Conservation (phyloP, 345 rosid genomes). For the Litchi chinensis region DNA sequence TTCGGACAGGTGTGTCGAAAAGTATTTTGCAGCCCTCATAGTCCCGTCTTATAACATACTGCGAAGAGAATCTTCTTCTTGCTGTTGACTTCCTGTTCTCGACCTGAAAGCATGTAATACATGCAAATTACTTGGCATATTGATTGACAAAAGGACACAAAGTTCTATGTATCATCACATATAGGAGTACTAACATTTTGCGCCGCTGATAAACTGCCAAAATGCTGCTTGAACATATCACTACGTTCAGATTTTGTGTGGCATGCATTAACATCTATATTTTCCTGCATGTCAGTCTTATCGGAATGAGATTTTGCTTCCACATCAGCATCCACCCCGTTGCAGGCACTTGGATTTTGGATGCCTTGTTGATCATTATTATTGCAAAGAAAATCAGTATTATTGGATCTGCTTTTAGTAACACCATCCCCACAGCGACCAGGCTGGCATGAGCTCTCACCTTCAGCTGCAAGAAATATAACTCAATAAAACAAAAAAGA, state of each 20-base stretch:
- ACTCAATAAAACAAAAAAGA: neutral
- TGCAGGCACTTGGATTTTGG: slow-evolving; percentile 14
- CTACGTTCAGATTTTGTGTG: slow-evolving; percentile 35
- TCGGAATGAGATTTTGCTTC: slow-evolving; percentile 24
- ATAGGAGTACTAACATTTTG: slow-evolving; percentile 43
- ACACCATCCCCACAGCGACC: slow-evolving; percentile 15
- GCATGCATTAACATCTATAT: slow-evolving; percentile 23
- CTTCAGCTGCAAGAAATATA: slow-evolving; percentile 27
- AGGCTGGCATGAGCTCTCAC: slow-evolving; percentile 15
- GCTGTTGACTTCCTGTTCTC: slow-evolving; percentile 39
- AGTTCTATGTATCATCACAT: neutral
- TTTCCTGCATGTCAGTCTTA: slow-evolving; percentile 34
- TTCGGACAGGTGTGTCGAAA: slow-evolving; percentile 41
- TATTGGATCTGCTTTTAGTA: slow-evolving; percentile 5
- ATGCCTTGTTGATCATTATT: slow-evolving; percentile 6
- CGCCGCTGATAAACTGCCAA: slow-evolving; percentile 52
- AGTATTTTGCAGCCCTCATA: slow-evolving; percentile 42
- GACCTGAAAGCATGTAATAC: slow-evolving; percentile 34
- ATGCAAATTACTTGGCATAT: neutral
- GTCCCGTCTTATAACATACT: slow-evolving; percentile 50
- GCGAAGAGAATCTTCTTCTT: slow-evolving; percentile 60
- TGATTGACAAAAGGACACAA: neutral
- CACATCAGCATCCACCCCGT: slow-evolving; percentile 16
- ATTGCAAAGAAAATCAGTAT: neutral
- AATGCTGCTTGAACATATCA: slow-evolving; percentile 53